Evolutionary conservation across 331 rosid genomes (phyloP), one percentile per base, ranked within the genome.

Genomic region (Quercus tomentella): DNA sequence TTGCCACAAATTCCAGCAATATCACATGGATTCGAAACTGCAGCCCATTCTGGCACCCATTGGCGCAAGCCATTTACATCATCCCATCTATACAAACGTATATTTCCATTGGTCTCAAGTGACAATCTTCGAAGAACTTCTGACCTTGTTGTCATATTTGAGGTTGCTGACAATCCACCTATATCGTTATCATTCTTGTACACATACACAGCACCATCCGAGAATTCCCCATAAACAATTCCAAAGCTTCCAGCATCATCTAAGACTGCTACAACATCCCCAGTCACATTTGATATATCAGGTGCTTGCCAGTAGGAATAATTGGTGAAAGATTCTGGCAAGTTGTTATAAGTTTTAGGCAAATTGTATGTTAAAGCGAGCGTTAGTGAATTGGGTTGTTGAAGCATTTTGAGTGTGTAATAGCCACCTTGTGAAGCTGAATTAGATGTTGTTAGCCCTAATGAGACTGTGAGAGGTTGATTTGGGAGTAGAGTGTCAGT

Each of bases 41-140:
- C 94, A 61, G 99, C 98, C 98, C 99, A 95, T 61, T 95, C 94
- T 30, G 99, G 76, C 18, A 95, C 89, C 99, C 99, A 93, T 73
- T 91, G 94, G 20, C 88, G 89, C 1, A 97, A 87, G 1, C 99
- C 98, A 54, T 91, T 95, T 33, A 93, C 82, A 56, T 95, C 83
- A 7, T 91, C 98, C 99, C 99, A 95, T 26, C 88, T 87, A 60
- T 91, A 95, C 79, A 93, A 74, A 2, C 96, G 82, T 75, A 95
- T 51, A 71, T 95, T 95, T 22, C 98, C 98, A 58, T 90, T 91
- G 1, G 62, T 5, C 75, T 94, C 98, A 4, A 94, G 76, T 4
- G 83, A 75, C 41, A 94, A 31, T 77, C 98, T 87, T 56, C 96
- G 84, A 71, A 89, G 84, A 77, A 85, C 81, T 1, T 79, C 62